Evolutionary conservation across 768 basidiomycete genomes (phyloP), one percentile per base, ranked within the genome.

Genomic region (Lentinula boryana): DNA sequence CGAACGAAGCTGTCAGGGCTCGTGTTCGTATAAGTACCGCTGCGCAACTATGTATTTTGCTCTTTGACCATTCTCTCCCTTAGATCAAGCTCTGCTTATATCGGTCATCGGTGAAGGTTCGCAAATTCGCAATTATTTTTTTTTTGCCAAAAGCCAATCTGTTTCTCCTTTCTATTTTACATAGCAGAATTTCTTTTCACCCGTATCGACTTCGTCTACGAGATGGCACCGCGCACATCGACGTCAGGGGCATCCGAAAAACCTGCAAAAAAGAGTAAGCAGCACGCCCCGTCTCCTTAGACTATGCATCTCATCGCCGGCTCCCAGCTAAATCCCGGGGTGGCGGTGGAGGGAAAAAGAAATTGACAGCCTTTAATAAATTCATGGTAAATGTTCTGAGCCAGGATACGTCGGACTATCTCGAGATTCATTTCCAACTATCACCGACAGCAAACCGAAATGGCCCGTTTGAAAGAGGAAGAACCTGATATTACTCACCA

Each of bases 301-400:
- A 59, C 63, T 69, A 63, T 60, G 49, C 60, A 68, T 38, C 43
- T 68, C 64, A 44, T 58, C 60, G 49, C 43, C 18, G 55, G 67
- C 60, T 52, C 65, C 48, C 65, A 83, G 79, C 75, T 70, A 85
- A 83, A 70, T 75, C 81, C 38, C 55, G 55, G 18, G 55, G 55
- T 10, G 76, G 78, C 16, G 79, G 82, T 18, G 75, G 64, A 46
- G 77, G 72, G 75, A 68, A 82, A 79, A 71, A 83, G 78, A 78
- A 87, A 71, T 75, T 89, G 51, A 85, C 85, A 38, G 80, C 83
- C 13, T 93, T 88, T 74, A 92, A 92, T 71, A 88, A 86, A 71
- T 93, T 87, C 71, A 81, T 84, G 80, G 81, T 80, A 62, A 60
- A 75, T 38, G 8, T 21, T 44, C 16, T 40, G 32, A 15, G 9